Evolutionary conservation across 2,329 filamentous ascomycete genomes (phyloP), one percentile per base, ranked within the genome.

Genomic region (Aspergillus versicolor): DNA sequence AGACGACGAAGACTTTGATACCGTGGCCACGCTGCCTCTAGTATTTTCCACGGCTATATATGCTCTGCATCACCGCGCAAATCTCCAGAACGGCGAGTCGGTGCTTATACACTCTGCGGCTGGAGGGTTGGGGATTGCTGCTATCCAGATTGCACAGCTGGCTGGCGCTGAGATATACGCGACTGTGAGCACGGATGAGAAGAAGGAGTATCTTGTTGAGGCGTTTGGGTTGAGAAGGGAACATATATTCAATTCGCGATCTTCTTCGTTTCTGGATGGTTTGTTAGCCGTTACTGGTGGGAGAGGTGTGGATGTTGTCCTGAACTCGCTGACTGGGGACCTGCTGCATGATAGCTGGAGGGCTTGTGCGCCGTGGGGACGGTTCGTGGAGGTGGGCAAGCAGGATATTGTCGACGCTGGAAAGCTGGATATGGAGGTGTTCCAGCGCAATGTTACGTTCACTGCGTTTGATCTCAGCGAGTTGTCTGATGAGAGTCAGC

Each of bases 191-290:
- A 67, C 59, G 3, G 17, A 55, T 1, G 59, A 63, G 27, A 67
- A 69, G 53, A 68, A 63, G 37, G 51, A 42, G 3, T 68, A 63
- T 30, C 45, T 69, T 15, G 59, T 66, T 49, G 52, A 64, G 1
- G 27, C 62, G 47, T 4, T 65, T n/a, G 38, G 30, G 11, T 2
- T 58, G 1, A 12, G 32, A 59, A 37, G 40, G 43, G n/a, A 49
- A 59, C 17, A 57, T 38, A 42, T 61, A 37, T 57, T 61, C 42
- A 30, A n/a, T 13, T 54, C 40, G 1, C 52, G 45, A 2, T 42
- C 58, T 4, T 13, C 41, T 3, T 54, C 49, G 1, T 61, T 56
- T 19, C 15, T 44, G 4, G 2, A 17, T 1, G 53, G 12, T 11
- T 37, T 60, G 3, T 21, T 50, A 4, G n/a, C 41, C 9, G 52